These are phyloP conservation scores for Ormosia semicastrata DNA, from an alignment of 306 rosid genomes.

Conservation along the genomic window DNA sequence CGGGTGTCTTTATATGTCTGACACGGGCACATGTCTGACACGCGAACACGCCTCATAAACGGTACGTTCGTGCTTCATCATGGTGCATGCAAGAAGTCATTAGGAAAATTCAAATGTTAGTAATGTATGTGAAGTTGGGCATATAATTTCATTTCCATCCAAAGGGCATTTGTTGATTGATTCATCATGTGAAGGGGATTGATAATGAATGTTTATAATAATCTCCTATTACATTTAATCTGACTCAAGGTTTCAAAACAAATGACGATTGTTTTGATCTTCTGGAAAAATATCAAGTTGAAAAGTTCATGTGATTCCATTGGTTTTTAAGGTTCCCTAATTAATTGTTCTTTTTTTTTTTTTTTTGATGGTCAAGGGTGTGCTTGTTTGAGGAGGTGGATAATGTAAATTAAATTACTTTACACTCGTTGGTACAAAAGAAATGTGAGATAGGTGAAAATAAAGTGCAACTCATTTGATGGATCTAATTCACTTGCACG, in stretches of 20 bases:
- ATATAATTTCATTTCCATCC: background rate
- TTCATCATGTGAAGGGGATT: slow-evolving; percentile 12
- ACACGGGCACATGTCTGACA: too few species aligned
- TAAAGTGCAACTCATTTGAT: background rate
- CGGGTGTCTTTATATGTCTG: too few species aligned
- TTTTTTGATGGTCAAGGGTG: background rate
- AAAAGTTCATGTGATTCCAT: background rate
- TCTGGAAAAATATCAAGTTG: background rate
- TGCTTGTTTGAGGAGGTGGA: slow-evolving; percentile 8
- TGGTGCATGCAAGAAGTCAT: slow-evolving; percentile 6
- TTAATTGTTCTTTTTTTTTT: background rate
- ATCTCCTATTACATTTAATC: background rate
- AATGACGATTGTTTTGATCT: background rate
- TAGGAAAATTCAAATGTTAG: slow-evolving; percentile 17
- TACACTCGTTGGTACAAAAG: background rate
- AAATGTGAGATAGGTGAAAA: background rate
- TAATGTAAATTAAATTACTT: background rate
- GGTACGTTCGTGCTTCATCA: too few species aligned
- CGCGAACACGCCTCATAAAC: too few species aligned
- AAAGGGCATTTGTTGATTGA: background rate
- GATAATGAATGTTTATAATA: background rate
- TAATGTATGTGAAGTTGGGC: slow-evolving; percentile 1
- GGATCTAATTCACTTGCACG: background rate
- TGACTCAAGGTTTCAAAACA: background rate
- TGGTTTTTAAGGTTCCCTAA: background rate